phyloP scores from a whole-genome alignment of 2,329 filamentous ascomycete species.

The Xylariaceae sp. region DNA sequence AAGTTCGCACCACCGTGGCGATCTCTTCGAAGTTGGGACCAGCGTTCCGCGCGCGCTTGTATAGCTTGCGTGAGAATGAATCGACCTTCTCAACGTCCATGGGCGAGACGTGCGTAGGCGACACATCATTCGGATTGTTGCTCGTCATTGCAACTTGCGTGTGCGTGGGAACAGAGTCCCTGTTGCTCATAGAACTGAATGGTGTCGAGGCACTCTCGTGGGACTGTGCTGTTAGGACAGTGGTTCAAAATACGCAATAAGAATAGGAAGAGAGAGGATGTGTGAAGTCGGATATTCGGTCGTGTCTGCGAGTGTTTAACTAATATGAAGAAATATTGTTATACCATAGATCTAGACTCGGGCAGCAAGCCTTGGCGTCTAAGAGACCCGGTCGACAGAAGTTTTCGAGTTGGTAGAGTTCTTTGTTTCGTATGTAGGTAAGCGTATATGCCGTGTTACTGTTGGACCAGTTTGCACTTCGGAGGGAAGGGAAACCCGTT shows the following conservation, averaged over 20 bases:
- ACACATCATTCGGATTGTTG: conserved; percentile 9
- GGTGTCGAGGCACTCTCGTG: not conserved
- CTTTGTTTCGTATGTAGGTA: not conserved
- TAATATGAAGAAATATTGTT: not conserved
- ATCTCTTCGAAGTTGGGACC: conserved; percentile 54
- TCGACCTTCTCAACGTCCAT: conserved; percentile 59
- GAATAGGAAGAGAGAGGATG: not conserved
- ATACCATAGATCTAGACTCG: not conserved
- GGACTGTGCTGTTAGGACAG: not conserved
- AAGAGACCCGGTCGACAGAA: not conserved
- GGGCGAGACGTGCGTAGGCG: conserved; percentile 30
- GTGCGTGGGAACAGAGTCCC: conserved; percentile 21
- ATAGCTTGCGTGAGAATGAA: conserved; percentile 57
- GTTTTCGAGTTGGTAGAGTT: not conserved
- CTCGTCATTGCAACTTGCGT: conserved; percentile 14
- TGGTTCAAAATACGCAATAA: not conserved
- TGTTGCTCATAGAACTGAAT: not conserved
- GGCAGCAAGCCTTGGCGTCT: not conserved
- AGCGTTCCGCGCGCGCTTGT: conserved; percentile 54
- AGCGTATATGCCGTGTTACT: conserved; percentile 1
- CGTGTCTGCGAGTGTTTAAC: not conserved
- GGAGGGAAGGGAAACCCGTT: not conserved
- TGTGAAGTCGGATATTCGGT: not conserved
- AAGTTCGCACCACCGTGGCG: conserved; percentile 51
- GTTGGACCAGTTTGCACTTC: conserved; percentile 4